Conservation (phyloP, 192 early-diverging fungal species). For the Coemansia sp. region DNA sequence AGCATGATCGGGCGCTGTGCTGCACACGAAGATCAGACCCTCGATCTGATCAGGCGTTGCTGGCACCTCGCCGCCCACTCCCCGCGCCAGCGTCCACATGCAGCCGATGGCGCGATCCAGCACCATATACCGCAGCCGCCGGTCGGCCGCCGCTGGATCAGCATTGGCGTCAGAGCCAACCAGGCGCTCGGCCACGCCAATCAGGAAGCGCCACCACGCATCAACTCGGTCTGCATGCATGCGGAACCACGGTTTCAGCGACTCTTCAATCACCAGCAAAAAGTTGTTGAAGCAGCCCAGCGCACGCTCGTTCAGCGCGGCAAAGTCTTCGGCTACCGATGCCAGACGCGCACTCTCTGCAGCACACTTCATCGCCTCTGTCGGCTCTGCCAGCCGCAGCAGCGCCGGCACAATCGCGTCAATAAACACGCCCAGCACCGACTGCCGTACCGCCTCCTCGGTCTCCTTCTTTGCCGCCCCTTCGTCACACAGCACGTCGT, state of each 20-base stretch:
- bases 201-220: constrained; percentile 60
- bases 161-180: constrained; percentile 53
- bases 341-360: constrained; percentile 44
- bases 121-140: constrained; percentile 56
- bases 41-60: constrained; percentile 53
- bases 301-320: constrained; percentile 63
- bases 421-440: constrained; percentile 53
- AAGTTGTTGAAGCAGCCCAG: constrained; percentile 77
- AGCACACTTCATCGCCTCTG: constrained; percentile 26
- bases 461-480: constrained; percentile 38
- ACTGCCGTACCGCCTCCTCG: constrained; percentile 50
- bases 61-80: constrained; percentile 59
- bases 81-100: constrained; percentile 76
- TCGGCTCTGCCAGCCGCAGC: constrained; percentile 45
- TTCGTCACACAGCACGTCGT: constrained; percentile 51
- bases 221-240: constrained; percentile 26
- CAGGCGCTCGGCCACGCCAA: constrained; percentile 57
- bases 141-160: constrained; percentile 54
- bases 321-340: constrained; percentile 56
- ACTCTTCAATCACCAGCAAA: constrained; percentile 69
- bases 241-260: constrained; percentile 66
- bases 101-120: constrained; percentile 70
- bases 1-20: constrained; percentile 22
- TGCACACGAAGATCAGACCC: constrained; percentile 48
- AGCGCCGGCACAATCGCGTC: constrained; percentile 28